phyloP scores from a whole-genome alignment of 345 rosid species.

The Populus simonii region DNA sequence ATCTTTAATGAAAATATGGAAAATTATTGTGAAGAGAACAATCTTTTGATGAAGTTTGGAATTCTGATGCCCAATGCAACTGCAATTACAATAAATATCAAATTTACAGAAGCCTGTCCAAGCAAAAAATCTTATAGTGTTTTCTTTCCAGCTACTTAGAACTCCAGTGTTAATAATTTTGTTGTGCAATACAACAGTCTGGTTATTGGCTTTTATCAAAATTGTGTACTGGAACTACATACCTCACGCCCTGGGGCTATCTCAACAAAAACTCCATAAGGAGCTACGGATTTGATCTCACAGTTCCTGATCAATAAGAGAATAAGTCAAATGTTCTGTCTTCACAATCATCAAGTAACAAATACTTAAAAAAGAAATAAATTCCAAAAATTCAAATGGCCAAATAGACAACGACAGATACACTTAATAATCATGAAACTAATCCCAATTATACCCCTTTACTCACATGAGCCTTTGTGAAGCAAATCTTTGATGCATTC shows the following conservation, averaged over 20 bases:
- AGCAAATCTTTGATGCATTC: background rate
- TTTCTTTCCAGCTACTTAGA: background rate
- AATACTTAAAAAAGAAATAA: background rate
- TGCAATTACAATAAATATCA: background rate
- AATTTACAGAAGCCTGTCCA: background rate
- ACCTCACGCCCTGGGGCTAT: conserved; percentile 96
- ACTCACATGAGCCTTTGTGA: background rate
- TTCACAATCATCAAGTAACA: conserved; percentile 12
- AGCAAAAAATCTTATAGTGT: background rate
- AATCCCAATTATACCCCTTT: background rate
- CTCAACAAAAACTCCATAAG: conserved; percentile 95
- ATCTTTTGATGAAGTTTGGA: background rate
- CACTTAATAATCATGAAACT: background rate
- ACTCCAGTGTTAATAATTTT: background rate
- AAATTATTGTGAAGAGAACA: background rate
- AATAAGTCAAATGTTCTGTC: conserved; percentile 6
- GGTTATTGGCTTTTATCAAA: background rate
- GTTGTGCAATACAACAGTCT: background rate
- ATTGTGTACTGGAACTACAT: conserved; percentile 13
- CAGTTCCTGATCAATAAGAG: conserved; percentile 57
- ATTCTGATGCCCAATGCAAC: background rate
- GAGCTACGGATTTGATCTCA: conserved; percentile 83
- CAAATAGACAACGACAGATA: background rate
- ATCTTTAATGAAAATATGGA: background rate
- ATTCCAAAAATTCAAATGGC: conserved; percentile 5